Percentiles rank a stretch among this genome's conserved stretches.
These are phyloP conservation scores for Xylaria sp. DNA, from an alignment of 2,329 filamentous ascomycete genomes.

Conservation along the genomic window DNA sequence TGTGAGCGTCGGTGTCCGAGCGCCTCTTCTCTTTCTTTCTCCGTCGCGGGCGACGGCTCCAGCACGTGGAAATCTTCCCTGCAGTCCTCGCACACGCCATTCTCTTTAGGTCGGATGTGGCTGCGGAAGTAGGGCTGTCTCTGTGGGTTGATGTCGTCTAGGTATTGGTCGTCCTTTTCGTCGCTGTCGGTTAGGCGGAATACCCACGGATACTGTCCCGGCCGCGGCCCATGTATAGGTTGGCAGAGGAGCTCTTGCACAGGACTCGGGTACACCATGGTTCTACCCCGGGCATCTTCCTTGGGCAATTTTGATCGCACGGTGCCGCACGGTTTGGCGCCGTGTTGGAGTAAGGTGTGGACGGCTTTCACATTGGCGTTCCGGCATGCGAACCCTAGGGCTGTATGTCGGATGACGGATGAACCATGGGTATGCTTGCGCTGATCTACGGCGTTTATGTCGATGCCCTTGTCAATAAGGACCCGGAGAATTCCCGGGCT, in stretches of 20 bases:
- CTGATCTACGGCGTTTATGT: slow-evolving; percentile 34
- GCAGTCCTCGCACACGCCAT: slow-evolving; percentile 6
- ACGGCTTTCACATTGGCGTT: slow-evolving; percentile 37
- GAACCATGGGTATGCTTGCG: background rate
- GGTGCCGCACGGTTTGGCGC: slow-evolving; percentile 29
- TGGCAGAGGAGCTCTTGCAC: slow-evolving; percentile 36
- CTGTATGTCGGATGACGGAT: slow-evolving; percentile 25
- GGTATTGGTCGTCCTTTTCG: slow-evolving; percentile 13
- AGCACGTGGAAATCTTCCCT: slow-evolving; percentile 22
- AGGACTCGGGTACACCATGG: slow-evolving; percentile 29
- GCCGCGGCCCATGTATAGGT: slow-evolving; percentile 24
- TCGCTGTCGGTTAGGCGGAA: slow-evolving; percentile 30
- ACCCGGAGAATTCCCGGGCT: slow-evolving; percentile 28
- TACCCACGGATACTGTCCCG: slow-evolving; percentile 23
- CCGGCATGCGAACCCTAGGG: slow-evolving; percentile 34
- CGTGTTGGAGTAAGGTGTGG: slow-evolving; percentile 21
- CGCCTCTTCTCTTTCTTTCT: slow-evolving; percentile 12
- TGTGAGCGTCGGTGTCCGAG: slow-evolving; percentile 8
- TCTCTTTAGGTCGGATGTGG: background rate
- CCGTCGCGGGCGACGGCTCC: slow-evolving; percentile 28
- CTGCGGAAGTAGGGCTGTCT: slow-evolving; percentile 22
- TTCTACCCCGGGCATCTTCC: background rate
- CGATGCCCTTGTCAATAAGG: slow-evolving; percentile 22
- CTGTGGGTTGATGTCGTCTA: slow-evolving; percentile 21
- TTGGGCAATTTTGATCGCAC: background rate